Conservation (phyloP, 2,329 filamentous ascomycete species). For the Diplodia mutila region DNA sequence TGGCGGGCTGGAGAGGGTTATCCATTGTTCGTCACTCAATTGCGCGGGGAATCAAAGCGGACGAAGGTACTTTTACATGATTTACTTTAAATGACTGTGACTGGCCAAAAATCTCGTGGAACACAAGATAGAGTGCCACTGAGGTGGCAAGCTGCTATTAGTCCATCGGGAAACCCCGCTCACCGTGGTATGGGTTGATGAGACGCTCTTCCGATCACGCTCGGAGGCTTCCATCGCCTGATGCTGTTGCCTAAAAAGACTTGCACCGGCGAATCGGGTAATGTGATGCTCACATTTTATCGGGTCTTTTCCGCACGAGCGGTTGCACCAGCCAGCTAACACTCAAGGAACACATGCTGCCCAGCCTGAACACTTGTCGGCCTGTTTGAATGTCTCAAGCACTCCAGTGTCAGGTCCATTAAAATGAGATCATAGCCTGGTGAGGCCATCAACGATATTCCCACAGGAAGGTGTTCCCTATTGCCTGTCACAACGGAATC, state of each 20-base stretch:
- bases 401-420: background rate
- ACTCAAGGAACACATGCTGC: background rate
- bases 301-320: too few relatives aligned
- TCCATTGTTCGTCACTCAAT: background rate
- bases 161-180: background rate
- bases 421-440: conserved; percentile 17
- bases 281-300: background rate
- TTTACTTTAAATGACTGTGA: background rate
- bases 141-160: background rate
- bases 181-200: background rate
- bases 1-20: background rate
- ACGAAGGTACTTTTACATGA: background rate
- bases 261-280: background rate
- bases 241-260: background rate
- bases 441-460: conserved; percentile 14
- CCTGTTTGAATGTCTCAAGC: background rate
- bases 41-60: too few relatives aligned
- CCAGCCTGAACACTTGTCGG: background rate
- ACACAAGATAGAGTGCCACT: background rate
- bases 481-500: conserved; percentile 12
- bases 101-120: background rate
- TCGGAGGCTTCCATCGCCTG: background rate
- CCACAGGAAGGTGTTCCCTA: conserved; percentile 18
- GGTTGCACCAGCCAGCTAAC: background rate
- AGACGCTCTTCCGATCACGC: background rate